These are phyloP conservation scores for Epichloe baconii DNA, from an alignment of 2,329 filamentous ascomycete species.

Conservation along the genomic window DNA sequence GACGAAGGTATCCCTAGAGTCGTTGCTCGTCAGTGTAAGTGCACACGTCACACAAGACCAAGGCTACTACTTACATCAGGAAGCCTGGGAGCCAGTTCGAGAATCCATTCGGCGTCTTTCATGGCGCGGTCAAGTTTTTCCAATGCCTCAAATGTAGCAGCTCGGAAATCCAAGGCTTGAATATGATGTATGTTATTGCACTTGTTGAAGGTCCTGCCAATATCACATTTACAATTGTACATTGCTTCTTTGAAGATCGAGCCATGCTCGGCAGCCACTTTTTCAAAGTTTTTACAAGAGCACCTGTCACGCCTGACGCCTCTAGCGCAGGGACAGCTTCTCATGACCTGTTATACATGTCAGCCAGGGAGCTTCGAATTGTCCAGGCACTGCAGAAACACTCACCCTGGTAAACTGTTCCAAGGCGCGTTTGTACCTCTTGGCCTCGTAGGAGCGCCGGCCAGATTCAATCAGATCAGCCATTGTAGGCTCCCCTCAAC, in stretches of 20 bases:
- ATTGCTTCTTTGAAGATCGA: constrained; percentile 30
- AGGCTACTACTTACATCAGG: constrained; percentile 22
- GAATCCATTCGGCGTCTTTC: constrained; percentile 28
- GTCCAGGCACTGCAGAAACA: not conserved
- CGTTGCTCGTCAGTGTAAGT: not conserved
- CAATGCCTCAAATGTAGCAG: constrained; percentile 27
- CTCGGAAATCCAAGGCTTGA: constrained; percentile 27
- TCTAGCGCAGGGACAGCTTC: constrained; percentile 20
- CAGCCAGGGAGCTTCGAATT: not conserved
- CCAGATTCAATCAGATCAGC: constrained; percentile 16
- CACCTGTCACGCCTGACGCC: constrained; percentile 24
- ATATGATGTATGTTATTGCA: constrained; percentile 25
- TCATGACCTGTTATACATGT: constrained; percentile 21
- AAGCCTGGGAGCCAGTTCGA: constrained; percentile 27
- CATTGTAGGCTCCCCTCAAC: not conserved
- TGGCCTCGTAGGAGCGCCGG: constrained; percentile 19
- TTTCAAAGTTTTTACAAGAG: constrained; percentile 26
- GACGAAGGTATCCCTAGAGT: constrained; percentile 27
- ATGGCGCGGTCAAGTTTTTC: constrained; percentile 24
- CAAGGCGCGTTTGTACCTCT: constrained; percentile 22
- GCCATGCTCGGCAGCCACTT: constrained; percentile 17
- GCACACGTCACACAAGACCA: not conserved
- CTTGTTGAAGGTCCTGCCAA: constrained; percentile 24
- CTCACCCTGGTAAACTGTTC: constrained; percentile 24
- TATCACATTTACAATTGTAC: constrained; percentile 24